Percentiles rank a stretch among this genome's conserved stretches.
phyloP scores from a whole-genome alignment of 345 rosid genomes.

The Jatropha curcas region DNA sequence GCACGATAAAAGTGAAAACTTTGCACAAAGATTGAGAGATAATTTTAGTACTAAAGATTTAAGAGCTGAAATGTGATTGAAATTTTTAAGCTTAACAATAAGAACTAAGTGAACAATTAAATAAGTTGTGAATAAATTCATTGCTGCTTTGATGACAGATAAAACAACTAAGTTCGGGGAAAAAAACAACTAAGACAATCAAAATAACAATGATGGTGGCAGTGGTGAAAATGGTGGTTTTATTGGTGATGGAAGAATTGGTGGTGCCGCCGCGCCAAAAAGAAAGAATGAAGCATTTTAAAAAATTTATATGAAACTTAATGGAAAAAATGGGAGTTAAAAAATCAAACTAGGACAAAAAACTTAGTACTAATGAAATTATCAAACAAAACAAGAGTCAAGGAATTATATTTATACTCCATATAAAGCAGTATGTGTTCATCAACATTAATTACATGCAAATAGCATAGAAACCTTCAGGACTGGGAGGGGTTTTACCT shows the following conservation, averaged over 20 bases:
- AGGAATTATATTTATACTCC: neutral
- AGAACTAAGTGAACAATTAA: neutral
- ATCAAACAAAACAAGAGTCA: neutral
- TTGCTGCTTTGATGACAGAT: neutral
- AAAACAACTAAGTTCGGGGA: neutral
- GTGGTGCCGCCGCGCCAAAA: neutral
- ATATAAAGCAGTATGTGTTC: neutral
- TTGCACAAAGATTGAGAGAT: neutral
- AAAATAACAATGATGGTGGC: neutral
- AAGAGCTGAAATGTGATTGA: neutral
- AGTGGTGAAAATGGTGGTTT: neutral
- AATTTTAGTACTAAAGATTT: neutral
- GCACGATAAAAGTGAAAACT: too few species aligned
- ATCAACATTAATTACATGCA: neutral
- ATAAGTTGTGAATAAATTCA: neutral
- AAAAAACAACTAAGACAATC: neutral
- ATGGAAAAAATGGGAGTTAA: neutral
- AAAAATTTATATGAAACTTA: too few species aligned
- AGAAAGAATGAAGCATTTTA: too few species aligned
- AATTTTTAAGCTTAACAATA: too few species aligned
- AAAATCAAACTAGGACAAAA: too few species aligned
- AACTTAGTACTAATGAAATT: neutral
- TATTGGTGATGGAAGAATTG: neutral
- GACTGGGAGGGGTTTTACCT: constrained; percentile 44
- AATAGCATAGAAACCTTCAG: neutral